Evolutionary conservation across 768 basidiomycete species (phyloP), one percentile per base, ranked within the genome.

Genomic region (Glaciozyma antarctica): DNA sequence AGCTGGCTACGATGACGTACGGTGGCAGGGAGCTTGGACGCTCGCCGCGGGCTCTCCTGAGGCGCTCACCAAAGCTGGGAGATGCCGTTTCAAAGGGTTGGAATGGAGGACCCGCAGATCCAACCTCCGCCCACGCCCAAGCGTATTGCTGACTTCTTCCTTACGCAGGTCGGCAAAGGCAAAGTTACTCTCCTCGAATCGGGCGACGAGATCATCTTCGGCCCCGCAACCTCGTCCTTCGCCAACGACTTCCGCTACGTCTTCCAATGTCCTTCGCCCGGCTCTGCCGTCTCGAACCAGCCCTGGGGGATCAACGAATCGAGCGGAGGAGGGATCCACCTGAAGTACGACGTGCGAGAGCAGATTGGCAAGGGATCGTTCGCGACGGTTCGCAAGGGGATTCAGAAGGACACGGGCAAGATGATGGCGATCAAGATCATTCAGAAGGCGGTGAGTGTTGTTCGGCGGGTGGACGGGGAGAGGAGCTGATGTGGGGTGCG

Each of bases 391-490:
- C 82, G 86, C 79, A 88, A 87, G 75, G 91, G 88, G 2, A 79
- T 92, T 53, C 81, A 84, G 70, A 83, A 85, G 15, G 75, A 77
- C 26, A 86, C 86, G 16, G 90, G 90, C 16, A 78, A 82, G 63
- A 84, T 84, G 81, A 86, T 82, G 67, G 94, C 94, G 0, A 84
- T 93, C 76, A 98, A 98, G 79, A 86, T 90, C 79, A 90, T 93
- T 65, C 54, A 63, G 44, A 68, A 69, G 58, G 63, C 66, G 73
- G 38, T 68, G n/a, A 3, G 59, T 51, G 7, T 10, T 17, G 6
- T 21, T 24, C 15, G 26, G 26, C 5, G 8, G 24, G 24, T 9
- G 8, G 51, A 9, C 4, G 24, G 8, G 51, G 26, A 28, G 51
- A 28, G 51, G 22, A 57, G 55, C 55, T 57, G 41, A 57, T 38